These are phyloP conservation scores for Pascua guehoae DNA, from an alignment of 1,284 basidiomycete species.

Conservation along the genomic window DNA sequence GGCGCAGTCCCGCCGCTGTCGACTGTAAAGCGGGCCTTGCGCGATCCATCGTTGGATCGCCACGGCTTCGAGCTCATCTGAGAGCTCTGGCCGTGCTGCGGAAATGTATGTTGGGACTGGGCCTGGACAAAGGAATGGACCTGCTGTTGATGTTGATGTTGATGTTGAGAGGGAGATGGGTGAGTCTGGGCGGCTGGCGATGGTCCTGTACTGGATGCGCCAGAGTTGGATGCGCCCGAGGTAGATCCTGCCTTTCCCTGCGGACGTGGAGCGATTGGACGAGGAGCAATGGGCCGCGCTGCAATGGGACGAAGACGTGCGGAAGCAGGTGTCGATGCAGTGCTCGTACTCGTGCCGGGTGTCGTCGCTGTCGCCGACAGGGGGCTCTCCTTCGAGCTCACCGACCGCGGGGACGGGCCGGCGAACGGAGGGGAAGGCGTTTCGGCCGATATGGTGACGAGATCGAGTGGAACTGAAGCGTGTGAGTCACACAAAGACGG, in stretches of 20 bases:
- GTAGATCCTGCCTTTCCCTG: slow-evolving; percentile 7
- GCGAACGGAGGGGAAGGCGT: slow-evolving; percentile 39
- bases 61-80: slow-evolving; percentile 40
- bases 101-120: too few species aligned
- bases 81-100: slow-evolving; percentile 3
- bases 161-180: too few species aligned
- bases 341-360: background rate
- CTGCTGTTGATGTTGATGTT: too few species aligned
- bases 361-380: slow-evolving; percentile 18
- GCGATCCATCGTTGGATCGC: slow-evolving; percentile 30
- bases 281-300: slow-evolving; percentile 38
- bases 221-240: slow-evolving; percentile 4
- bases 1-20: slow-evolving; percentile 32
- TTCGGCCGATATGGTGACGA: slow-evolving; percentile 35
- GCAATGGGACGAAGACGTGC: background rate
- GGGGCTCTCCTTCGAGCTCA: slow-evolving; percentile 30
- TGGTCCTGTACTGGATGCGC: background rate
- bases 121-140: too few species aligned
- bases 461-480: background rate
- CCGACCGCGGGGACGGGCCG: slow-evolving; percentile 41
- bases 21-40: slow-evolving; percentile 47
- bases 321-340: too few species aligned
- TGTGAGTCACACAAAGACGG: background rate
- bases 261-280: slow-evolving; percentile 35
- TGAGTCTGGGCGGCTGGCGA: too few species aligned